A percentile compares a stretch with the other conserved stretches of the same genome.
These are phyloP conservation scores for Incumbomyces delicatus DNA, from an alignment of 2,329 filamentous ascomycete species.

Conservation along the genomic window DNA sequence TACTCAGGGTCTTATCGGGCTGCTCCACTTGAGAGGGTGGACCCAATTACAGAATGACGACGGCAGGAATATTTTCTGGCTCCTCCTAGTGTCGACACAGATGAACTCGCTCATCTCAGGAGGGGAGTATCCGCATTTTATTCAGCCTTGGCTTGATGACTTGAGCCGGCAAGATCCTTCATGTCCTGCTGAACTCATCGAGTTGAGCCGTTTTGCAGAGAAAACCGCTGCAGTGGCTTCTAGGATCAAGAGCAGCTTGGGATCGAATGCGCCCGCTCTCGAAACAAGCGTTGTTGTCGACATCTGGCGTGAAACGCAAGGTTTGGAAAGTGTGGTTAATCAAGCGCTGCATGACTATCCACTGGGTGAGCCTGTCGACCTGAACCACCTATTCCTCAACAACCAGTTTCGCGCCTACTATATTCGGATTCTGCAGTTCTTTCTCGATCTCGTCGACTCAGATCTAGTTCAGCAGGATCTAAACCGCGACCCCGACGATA, in stretches of 20 bases:
- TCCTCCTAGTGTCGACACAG: constrained; percentile 11
- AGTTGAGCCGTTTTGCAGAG: constrained; percentile 9
- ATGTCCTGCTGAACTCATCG: constrained; percentile 5
- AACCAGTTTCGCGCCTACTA: constrained; percentile 7
- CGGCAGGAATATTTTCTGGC: constrained; percentile 12
- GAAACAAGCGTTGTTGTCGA: not conserved
- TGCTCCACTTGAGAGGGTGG: constrained; percentile 12
- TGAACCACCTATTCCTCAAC: not conserved
- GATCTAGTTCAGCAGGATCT: constrained; percentile 5
- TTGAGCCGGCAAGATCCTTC: constrained; percentile 5
- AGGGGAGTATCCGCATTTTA: constrained; percentile 11
- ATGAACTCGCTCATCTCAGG: constrained; percentile 11
- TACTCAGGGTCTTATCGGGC: constrained; percentile 11
- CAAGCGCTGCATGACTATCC: not conserved
- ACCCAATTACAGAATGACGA: constrained; percentile 3
- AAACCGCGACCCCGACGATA: not conserved
- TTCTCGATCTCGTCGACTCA: constrained; percentile 10
- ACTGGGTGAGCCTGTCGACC: not conserved
- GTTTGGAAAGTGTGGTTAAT: constrained; percentile 6
- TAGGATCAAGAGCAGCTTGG: constrained; percentile 6
- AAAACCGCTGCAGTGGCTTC: constrained; percentile 8
- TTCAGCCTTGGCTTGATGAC: constrained; percentile 10
- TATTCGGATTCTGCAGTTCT: constrained; percentile 13
- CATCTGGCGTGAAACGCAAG: constrained; percentile 5
- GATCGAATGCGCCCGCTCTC: not conserved